Evolutionary conservation across 2,329 filamentous ascomycete species (phyloP), one percentile per base, ranked within the genome.

Genomic region (Neopestalotiopsis sp.): DNA sequence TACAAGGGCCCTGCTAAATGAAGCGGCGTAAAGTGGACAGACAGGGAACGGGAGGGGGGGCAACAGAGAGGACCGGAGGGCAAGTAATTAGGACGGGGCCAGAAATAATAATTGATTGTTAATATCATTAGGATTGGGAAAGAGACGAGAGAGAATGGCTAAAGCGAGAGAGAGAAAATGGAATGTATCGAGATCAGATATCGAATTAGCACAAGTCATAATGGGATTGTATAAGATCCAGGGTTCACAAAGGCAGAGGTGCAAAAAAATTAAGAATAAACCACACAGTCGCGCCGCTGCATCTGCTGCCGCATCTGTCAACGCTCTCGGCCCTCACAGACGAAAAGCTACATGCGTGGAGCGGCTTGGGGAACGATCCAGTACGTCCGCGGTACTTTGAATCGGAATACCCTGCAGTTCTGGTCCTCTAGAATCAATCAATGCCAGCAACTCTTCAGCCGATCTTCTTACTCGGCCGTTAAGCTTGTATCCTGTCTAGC

Each of bases 11-110:
- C 32, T 56, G 24, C 32, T 49, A 67, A 58, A 67, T 63, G 66
- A 67, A 67, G 66, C 66, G 66, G 66, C 66, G 57, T 52, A 67
- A 67, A 59, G 65, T 67, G 65, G 65, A 66, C 63, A 66, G 63
- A 38, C 62, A 65, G 38, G 42, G 24, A 24, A 65, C 42, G 45
- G 45, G 52, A 38, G 30, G 59, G 59, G 59, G 59, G 59, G 59
- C 61, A 49, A 64, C 34, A 40, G 32, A 64, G 59, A 62, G 59
- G 59, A 62, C n/a, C n/a, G n/a, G 30, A 34, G 32, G 32, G 59
- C 28, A 40, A 30, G 32, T 20, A 40, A 40, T 52, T 52, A 52
- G 45, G n/a, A 52, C 45, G 45, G 45, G 45, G 20, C 45, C 45
- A 52, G 20, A 52, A 52, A 52, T 52, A 52, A 52, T 52, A 52